These are phyloP conservation scores for Crithidia sp. DNA, from an alignment of 208 protist genomes.

Conservation along the genomic window DNA sequence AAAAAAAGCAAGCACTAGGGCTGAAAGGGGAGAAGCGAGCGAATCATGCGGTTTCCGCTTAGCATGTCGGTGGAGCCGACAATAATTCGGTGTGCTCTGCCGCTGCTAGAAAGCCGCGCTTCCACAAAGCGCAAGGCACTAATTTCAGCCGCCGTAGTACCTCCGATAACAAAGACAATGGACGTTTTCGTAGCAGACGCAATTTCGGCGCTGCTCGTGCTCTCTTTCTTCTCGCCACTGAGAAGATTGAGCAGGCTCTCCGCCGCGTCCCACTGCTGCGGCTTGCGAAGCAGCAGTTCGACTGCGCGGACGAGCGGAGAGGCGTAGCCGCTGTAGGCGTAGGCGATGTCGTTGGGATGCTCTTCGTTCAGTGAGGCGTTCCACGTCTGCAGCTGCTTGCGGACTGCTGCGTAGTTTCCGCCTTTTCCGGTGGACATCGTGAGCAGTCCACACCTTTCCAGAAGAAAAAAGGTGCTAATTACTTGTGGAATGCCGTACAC, in stretches of 20 bases:
- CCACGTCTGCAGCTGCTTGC: slow-evolving; percentile 69
- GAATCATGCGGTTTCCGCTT: slow-evolving; percentile 63
- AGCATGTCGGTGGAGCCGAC: slow-evolving; percentile 66
- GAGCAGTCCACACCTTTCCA: slow-evolving; percentile 72
- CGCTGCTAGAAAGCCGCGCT: slow-evolving; percentile 42
- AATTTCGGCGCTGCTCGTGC: slow-evolving; percentile 47
- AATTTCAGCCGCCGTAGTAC: slow-evolving; percentile 93
- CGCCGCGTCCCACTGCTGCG: slow-evolving; percentile 44
- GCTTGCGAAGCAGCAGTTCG: slow-evolving; percentile 51
- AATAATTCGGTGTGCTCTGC: slow-evolving; percentile 53
- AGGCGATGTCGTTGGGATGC: slow-evolving; percentile 71
- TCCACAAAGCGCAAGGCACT: slow-evolving; percentile 90
- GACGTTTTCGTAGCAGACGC: slow-evolving; percentile 37
- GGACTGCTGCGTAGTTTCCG: slow-evolving; percentile 52
- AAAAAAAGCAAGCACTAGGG: slow-evolving; percentile 13
- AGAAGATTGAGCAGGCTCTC: slow-evolving; percentile 49
- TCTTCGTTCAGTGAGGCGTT: slow-evolving; percentile 57
- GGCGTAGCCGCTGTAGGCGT: slow-evolving; percentile 79
- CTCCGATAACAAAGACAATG: slow-evolving; percentile 94
- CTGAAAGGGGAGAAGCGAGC: slow-evolving; percentile 60
- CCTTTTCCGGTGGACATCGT: slow-evolving; percentile 45
- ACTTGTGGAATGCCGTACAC: slow-evolving; percentile 85
- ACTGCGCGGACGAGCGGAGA: slow-evolving; percentile 66
- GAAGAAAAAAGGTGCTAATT: slow-evolving; percentile 55
- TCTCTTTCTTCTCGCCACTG: slow-evolving; percentile 56